Evolutionary conservation across 2,329 filamentous ascomycete genomes (phyloP).

Genomic region (Penicillium decumbens): DNA sequence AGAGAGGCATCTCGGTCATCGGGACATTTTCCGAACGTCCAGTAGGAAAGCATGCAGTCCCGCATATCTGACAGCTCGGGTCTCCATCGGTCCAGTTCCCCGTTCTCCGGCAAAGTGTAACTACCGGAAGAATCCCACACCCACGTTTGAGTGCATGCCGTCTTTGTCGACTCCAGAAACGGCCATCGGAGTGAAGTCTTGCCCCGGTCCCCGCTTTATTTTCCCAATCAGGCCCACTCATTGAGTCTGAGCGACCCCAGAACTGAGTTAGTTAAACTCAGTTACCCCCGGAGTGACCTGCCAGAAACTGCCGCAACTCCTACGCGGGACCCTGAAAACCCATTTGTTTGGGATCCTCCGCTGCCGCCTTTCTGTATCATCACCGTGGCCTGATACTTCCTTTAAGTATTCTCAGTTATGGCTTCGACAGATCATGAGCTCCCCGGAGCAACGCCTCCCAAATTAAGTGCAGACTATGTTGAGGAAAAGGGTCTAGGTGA

Average conservation of each 20-base stretch:
- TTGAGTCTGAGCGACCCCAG: not conserved
- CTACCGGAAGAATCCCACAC: constrained; percentile 1
- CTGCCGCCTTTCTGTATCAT: not conserved
- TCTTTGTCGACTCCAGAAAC: not conserved
- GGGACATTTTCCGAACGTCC: not conserved
- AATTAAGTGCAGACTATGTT: constrained; percentile 10
- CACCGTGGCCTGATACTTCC: not conserved
- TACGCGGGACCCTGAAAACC: constrained; percentile 2
- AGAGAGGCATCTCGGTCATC: not conserved
- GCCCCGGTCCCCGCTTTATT: not conserved
- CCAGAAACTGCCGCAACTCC: not conserved
- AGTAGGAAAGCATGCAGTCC: not conserved
- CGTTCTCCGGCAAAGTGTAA: constrained; percentile 4
- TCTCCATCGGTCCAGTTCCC: not conserved
- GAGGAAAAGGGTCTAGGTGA: constrained; percentile 16
- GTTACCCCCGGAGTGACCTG: not conserved
- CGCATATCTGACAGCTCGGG: not conserved
- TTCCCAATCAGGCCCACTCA: not conserved
- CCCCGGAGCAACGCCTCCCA: not conserved
- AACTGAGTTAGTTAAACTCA: not conserved
- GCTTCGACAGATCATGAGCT: not conserved
- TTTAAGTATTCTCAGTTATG: constrained; percentile 2
- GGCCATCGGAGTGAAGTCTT: not conserved
- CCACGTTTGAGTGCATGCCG: not conserved
- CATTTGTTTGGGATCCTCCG: not conserved